Base-by-base conservation (phyloP, 2,329 filamentous ascomycete genomes). In the Nigrograna mackinnonii region DNA sequence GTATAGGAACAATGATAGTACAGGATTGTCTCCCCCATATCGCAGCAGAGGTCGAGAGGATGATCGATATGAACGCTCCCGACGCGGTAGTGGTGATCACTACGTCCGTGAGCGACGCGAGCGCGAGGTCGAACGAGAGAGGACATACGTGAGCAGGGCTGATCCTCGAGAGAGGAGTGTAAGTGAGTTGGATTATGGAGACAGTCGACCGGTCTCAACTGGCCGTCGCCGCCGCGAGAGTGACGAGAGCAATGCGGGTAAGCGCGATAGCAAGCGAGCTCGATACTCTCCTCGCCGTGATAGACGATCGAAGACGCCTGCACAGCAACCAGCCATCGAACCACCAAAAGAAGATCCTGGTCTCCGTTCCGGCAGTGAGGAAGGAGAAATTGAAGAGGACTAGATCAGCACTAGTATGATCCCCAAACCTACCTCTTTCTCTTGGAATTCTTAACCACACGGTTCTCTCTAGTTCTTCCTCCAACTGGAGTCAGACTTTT, bases 341-440 rank as follows among this genome's bases (percentile, higher is more conserved):
- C 51, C 58, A 14, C 42, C 55, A 36, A 74, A 77, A 52, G 73
- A 81, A 46, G 84, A 87, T 49, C 76, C 83, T 38, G 75, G 78
- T 42, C 77, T 91, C 42, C 85, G 88, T 60, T 92, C 88, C 45
- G 94, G 94, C 39, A 96, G 91, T 62, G 94, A 99, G 72, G 94
- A 99, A 71, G 94, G 94, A 39, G 94, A 99, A 74, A 97, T 99
- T 58, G 94, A 96, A 70, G 91, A 97, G 76, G 69, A 75, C 45
- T 75, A 73, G 50, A 28, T 17, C 14, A 14, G 24, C 24, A 28
- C 11, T 3, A 28, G 24, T 28, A 28, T 14, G 24, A 28, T 14
- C 11, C 24, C 3, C 24, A 12, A 28, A 28, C n/a, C n/a, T n/a
- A n/a, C n/a, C n/a, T n/a, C n/a, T n/a, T n/a, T n/a, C n/a, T n/a